A percentile compares a stretch with the other conserved stretches of the same genome.
Evolutionary conservation across 23 red algal species (phyloP).

Genomic region (Gracilaria caudata): DNA sequence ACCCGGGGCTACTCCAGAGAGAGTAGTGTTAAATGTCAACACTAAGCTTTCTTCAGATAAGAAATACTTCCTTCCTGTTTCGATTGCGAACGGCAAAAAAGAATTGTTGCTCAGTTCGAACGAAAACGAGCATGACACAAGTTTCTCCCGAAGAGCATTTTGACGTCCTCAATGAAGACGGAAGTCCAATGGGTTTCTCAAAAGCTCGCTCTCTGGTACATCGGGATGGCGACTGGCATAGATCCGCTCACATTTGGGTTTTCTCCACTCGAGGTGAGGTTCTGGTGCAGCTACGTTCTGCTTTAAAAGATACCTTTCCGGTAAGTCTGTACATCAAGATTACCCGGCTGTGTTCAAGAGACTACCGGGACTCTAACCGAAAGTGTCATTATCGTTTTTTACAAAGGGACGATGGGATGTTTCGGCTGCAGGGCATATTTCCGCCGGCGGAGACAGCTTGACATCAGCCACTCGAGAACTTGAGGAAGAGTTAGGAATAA

Average conservation of each 20-base stretch:
- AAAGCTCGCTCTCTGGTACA: constrained; percentile 79
- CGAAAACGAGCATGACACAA: not conserved
- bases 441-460: constrained; percentile 63
- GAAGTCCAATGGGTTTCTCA: constrained; percentile 36
- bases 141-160: constrained; percentile 57
- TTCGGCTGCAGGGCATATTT: constrained; percentile 87
- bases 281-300: constrained; percentile 70
- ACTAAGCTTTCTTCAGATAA: not conserved
- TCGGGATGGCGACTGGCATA: constrained; percentile 90
- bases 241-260: constrained; percentile 88
- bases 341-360: not conserved
- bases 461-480: constrained; percentile 76
- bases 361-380: not conserved
- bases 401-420: constrained; percentile 82
- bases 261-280: constrained; percentile 28
- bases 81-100: not conserved
- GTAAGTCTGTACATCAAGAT: constrained; percentile 17
- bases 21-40: not conserved
- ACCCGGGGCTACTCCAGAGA: not conserved
- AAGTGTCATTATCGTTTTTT: not conserved
- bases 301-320: constrained; percentile 88
- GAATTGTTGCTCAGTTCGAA: not conserved
- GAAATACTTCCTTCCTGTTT: not conserved
- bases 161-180: constrained; percentile 70
- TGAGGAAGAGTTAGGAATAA: constrained; percentile 85